Evolutionary conservation across 2,329 filamentous ascomycete genomes (phyloP).

Genomic region (Aspergillus sp.): DNA sequence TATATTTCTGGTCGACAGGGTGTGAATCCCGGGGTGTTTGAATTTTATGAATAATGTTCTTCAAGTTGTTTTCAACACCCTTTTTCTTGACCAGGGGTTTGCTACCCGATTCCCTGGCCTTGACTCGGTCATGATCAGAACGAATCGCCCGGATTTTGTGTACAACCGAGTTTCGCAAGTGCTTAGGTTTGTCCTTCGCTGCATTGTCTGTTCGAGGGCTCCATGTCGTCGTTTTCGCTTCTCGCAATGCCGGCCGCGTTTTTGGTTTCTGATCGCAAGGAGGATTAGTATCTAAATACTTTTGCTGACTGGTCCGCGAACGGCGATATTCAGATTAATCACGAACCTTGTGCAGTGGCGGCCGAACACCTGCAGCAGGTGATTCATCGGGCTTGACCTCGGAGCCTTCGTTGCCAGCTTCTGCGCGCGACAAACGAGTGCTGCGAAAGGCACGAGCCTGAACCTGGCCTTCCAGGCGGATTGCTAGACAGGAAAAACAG

Average conservation of each 20-base stretch:
- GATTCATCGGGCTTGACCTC: background rate
- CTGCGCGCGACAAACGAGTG: slow-evolving; percentile 17
- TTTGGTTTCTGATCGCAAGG: background rate
- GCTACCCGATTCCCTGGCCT: background rate
- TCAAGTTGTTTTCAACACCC: background rate
- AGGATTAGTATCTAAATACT: background rate
- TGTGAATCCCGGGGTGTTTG: background rate
- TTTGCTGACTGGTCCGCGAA: background rate
- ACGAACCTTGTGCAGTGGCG: slow-evolving; percentile 9
- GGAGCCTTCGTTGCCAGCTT: background rate
- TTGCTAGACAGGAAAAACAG: slow-evolving; percentile 36
- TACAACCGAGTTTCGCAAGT: too few relatives aligned
- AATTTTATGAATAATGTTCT: background rate
- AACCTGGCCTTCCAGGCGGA: slow-evolving; percentile 22
- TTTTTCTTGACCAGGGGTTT: background rate
- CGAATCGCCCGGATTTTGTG: too few relatives aligned
- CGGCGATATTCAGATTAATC: background rate
- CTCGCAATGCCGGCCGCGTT: background rate
- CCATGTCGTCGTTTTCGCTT: background rate
- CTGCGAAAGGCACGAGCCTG: slow-evolving; percentile 28
- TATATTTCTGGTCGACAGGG: too few relatives aligned
- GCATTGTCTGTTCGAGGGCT: background rate
- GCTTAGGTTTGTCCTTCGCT: too few relatives aligned
- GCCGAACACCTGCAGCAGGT: background rate
- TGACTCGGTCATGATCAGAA: too few relatives aligned